These are phyloP conservation scores for Aspergillus carbonarius DNA, from an alignment of 2,329 filamentous ascomycete genomes.

Conservation along the genomic window DNA sequence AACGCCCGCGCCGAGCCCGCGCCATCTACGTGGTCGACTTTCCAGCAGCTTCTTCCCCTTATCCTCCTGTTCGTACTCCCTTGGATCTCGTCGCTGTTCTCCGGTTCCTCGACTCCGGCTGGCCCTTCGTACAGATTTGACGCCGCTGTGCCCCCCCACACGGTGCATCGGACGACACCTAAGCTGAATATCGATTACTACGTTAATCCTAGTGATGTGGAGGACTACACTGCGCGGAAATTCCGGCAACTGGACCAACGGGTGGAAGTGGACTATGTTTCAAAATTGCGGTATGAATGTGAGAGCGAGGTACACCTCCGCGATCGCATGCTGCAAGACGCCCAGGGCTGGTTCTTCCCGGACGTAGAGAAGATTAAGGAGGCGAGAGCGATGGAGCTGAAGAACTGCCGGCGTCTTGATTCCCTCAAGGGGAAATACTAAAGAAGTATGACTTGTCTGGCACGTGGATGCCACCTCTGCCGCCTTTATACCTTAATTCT, in stretches of 20 bases:
- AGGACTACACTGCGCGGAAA: conserved; percentile 66
- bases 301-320: conserved; percentile 68
- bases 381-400: conserved; percentile 63
- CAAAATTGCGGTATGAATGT: conserved; percentile 68
- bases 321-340: conserved; percentile 69
- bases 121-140: conserved; percentile 78
- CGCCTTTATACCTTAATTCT: conserved; percentile 3
- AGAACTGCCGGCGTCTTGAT: conserved; percentile 58
- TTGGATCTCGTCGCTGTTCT: conserved; percentile 76
- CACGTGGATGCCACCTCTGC: conserved; percentile 2
- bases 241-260: conserved; percentile 71
- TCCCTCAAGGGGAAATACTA: conserved; percentile 46
- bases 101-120: conserved; percentile 53
- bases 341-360: conserved; percentile 82
- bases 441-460: conserved; percentile 6
- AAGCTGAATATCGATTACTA: conserved; percentile 78
- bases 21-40: conserved; percentile 55
- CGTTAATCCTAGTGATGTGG: conserved; percentile 75
- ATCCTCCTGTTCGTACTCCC: conserved; percentile 86
- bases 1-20: conserved; percentile 55
- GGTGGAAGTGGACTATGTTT: conserved; percentile 73
- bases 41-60: conserved; percentile 77
- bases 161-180: conserved; percentile 68
- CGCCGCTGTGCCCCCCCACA: conserved; percentile 67
- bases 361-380: conserved; percentile 76